These are phyloP conservation scores for Hyphopichia burtonii DNA, from an alignment of 1,139 yeast species.

Conservation along the genomic window DNA sequence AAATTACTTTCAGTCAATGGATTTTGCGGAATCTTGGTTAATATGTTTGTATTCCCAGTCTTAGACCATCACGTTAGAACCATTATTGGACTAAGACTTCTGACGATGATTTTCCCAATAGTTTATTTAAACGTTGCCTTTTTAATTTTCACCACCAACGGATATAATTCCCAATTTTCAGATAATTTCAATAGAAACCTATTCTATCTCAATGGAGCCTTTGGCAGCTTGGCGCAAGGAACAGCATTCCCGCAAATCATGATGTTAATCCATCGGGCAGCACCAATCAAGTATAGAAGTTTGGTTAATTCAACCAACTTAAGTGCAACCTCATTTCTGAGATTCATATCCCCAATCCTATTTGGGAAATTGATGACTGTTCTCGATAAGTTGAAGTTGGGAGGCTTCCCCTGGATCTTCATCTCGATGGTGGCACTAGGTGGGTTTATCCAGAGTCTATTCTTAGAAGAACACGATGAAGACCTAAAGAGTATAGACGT, in stretches of 20 bases:
- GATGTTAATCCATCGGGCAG: conserved; percentile 46
- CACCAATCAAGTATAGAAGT: conserved; percentile 49
- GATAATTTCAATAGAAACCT: conserved; percentile 21
- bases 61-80: conserved; percentile 52
- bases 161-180: conserved; percentile 24
- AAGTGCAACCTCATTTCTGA: conserved; percentile 51
- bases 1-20: conserved; percentile 56
- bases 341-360: conserved; percentile 58
- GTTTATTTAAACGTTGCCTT: conserved; percentile 51
- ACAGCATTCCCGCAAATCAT: conserved; percentile 2
- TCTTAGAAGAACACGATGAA: conserved; percentile 31
- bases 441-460: conserved; percentile 27
- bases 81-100: conserved; percentile 41
- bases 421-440: conserved; percentile 36
- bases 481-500: conserved; percentile 2
- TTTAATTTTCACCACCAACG: conserved; percentile 42
- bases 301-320: conserved; percentile 50
- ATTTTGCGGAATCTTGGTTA: conserved; percentile 51
- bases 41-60: conserved; percentile 52
- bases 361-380: conserved; percentile 60
- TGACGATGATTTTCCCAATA: conserved; percentile 45
- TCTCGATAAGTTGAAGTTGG: conserved; percentile 39
- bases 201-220: conserved; percentile 26
- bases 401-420: conserved; percentile 53
- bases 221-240: conserved; percentile 14